Percentiles rank a stretch among this genome's conserved stretches.
Evolutionary conservation across 78 protist species (phyloP).

Genomic region (Bigelowiella natans): DNA sequence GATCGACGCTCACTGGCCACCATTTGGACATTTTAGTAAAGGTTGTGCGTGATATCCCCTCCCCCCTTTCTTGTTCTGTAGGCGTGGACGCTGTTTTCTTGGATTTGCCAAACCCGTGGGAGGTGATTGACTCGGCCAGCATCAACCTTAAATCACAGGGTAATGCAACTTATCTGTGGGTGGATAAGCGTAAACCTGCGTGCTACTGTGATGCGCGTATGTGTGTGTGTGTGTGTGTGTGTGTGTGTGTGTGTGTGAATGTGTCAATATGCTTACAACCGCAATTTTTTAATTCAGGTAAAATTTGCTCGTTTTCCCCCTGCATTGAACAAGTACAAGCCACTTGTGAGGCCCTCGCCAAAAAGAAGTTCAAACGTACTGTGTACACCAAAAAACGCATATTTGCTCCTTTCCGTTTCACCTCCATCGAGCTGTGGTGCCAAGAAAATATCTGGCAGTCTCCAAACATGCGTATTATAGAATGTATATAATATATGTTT

Average conservation of each 20-base stretch:
- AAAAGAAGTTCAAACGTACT: neutral
- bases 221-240: neutral
- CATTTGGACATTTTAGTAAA: too few species aligned
- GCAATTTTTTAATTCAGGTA: neutral
- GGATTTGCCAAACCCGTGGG: constrained; percentile 31
- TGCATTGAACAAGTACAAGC: constrained; percentile 21
- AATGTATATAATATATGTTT: too few species aligned
- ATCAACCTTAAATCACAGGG: neutral
- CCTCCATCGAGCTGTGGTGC: too few species aligned
- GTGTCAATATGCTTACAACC: neutral
- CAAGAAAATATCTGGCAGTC: too few species aligned
- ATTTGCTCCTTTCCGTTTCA: too few species aligned
- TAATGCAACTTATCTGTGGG: neutral
- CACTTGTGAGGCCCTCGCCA: neutral
- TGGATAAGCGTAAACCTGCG: neutral
- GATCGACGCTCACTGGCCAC: too few species aligned
- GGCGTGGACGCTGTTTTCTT: constrained; percentile 29
- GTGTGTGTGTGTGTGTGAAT: neutral
- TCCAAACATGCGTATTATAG: too few species aligned
- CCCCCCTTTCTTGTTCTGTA: too few species aligned
- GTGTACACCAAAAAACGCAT: neutral
- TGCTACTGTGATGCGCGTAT: neutral
- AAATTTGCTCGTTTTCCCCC: constrained; percentile 33
- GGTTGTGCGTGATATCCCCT: too few species aligned
- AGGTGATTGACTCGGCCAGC: neutral